These are phyloP conservation scores for Ambrosia artemisiifolia DNA, from an alignment of 129 eudicot genomes.

Conservation along the genomic window DNA sequence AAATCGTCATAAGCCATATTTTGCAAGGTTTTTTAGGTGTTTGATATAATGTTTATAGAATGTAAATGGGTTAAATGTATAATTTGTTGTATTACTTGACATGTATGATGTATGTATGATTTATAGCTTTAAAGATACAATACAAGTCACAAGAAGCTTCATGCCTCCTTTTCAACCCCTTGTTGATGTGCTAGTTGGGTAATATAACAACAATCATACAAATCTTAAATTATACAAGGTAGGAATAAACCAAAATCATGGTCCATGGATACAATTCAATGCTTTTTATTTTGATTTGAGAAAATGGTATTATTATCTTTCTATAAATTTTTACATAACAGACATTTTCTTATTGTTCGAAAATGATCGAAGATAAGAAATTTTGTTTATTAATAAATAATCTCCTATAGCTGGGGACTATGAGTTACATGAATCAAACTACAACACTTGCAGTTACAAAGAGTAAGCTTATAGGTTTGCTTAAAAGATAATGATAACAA, in stretches of 20 bases:
- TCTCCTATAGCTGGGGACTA: neutral
- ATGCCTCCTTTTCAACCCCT: neutral
- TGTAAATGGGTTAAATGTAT: conserved; percentile 23
- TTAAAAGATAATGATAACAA: neutral
- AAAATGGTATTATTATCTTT: too few species aligned
- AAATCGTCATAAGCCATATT: neutral
- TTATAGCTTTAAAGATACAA: conserved; percentile 24
- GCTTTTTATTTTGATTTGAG: too few species aligned
- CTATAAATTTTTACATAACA: too few species aligned
- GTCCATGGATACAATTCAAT: too few species aligned
- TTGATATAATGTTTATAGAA: conserved; percentile 3
- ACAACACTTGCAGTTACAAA: too few species aligned
- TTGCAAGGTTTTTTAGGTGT: neutral
- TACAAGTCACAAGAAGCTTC: conserved; percentile 7
- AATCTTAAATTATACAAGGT: too few species aligned
- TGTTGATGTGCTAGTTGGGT: neutral
- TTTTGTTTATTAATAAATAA: neutral
- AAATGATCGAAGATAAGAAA: too few species aligned
- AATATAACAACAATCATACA: too few species aligned
- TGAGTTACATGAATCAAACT: too few species aligned
- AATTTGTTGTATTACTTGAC: conserved; percentile 5
- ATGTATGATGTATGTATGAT: conserved; percentile 32
- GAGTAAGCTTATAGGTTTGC: too few species aligned
- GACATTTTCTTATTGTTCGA: too few species aligned
- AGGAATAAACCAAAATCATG: too few species aligned